These are phyloP conservation scores for Ceratocystis eucalypticola DNA, from an alignment of 2,329 filamentous ascomycete genomes.

Conservation along the genomic window DNA sequence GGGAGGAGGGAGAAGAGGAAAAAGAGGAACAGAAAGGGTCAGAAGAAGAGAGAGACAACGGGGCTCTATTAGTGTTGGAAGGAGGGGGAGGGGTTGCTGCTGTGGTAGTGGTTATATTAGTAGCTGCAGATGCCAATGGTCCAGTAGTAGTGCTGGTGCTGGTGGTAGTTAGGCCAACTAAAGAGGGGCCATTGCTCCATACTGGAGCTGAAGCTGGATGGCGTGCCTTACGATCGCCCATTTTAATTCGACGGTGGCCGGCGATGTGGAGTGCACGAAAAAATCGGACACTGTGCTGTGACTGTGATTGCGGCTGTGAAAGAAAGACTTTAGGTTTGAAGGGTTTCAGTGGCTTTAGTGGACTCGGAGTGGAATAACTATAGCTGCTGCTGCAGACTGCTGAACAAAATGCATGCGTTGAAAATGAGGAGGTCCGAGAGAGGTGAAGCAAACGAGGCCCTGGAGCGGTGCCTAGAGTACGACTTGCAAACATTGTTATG, in stretches of 20 bases:
- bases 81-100: slow-evolving; percentile 15
- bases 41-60: slow-evolving; percentile 7
- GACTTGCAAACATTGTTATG: background rate
- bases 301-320: background rate
- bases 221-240: slow-evolving; percentile 12
- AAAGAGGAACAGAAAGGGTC: background rate
- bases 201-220: slow-evolving; percentile 10
- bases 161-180: background rate
- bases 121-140: background rate
- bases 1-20: slow-evolving; percentile 9
- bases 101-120: too few species aligned
- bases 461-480: background rate
- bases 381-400: background rate
- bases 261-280: slow-evolving; percentile 13
- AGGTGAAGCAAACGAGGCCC: background rate
- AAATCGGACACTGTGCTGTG: slow-evolving; percentile 17
- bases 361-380: too few species aligned
- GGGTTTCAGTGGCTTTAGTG: too few species aligned
- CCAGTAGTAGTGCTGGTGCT: background rate
- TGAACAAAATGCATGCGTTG: background rate
- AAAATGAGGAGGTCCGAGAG: background rate
- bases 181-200: slow-evolving; percentile 1
- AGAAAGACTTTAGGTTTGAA: background rate
- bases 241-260: slow-evolving; percentile 5
- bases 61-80: background rate